Base-by-base conservation (phyloP, 202 grass and related monocot genomes). In the Zizania palustris region DNA sequence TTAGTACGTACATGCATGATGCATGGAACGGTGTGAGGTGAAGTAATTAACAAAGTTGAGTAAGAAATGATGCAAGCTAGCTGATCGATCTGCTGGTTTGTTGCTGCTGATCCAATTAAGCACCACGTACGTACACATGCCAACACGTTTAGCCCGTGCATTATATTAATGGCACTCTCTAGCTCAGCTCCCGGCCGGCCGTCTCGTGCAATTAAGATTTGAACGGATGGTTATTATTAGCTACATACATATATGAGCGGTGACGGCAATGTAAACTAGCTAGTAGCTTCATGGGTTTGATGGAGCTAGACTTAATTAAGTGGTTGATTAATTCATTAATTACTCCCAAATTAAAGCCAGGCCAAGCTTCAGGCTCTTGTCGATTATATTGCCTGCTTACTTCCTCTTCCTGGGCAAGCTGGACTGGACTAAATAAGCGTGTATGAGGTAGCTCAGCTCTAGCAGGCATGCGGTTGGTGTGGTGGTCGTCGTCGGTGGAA, bases 141-240 rank as follows among this genome's bases (percentile, higher is more conserved):
- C 46, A 14, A 36, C 74, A 55, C 62, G 74, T 34, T 43, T 66
- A 77, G n/a, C 74, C 33, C 5, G 15, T 5, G 38, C 6, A 13
- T 0, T 2, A 75, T 2, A 75, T 75, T 36, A 71, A 69, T 16
- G 9, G 33, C 34, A 21, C 19, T 15, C 9, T 45, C 3, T n/a
- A n/a, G n/a, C n/a, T n/a, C n/a, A n/a, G n/a, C n/a, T n/a, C n/a
- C n/a, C n/a, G n/a, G n/a, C 28, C 28, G 28, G 28, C 28, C 28
- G 28, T 28, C 28, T 28, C 28, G 28, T 55, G 51, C 34, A 36
- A 62, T 62, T 15, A 36, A 62, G 34, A 13, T 33, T 36, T 62
- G 12, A 62, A 9, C 35, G 7, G 28, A 28, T 28, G 28, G 28
- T 28, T 28, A 28, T 28, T 28, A 28, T 28, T 28, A 28, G 28